Base-by-base conservation (phyloP, 192 early-diverging fungal genomes). In the Phycomyces blakesleeanus region DNA sequence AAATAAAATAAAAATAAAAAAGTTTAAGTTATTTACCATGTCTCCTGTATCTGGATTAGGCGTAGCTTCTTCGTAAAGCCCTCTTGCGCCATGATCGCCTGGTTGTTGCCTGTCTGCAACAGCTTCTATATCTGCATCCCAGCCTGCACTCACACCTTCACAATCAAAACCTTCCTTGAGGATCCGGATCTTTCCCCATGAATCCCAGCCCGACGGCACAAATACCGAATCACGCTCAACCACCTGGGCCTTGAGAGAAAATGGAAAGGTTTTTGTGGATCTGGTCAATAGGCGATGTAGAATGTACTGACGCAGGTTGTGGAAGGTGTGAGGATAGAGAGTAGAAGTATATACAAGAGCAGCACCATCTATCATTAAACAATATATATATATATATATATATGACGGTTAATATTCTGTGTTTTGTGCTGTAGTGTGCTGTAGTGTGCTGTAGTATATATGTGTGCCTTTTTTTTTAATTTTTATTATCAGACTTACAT, bases 201-300 rank as follows among this genome's bases (percentile, higher is more conserved):
- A 89, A 73, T 98, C 96, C 96, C 94, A 98, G 14, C 96, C 96
- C 34, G 88, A 74, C 8, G 96, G 96, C 38, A 98, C 89, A 71
- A 93, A 77, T 29, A 96, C 91, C 29, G 81, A 77, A 61, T 95
- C 92, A 40, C 93, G 87, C 49, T 96, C 95, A 38, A 96, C 85
- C 4, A 94, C 87, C 54, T 92, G 85, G 1, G 93, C 86, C 3
- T 87, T 83, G 44, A 81, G 59, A 24, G 76, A 80, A 74, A 90
- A 93, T 8, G 79, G 75, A 54, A 82, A 88, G 5, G 67, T 39
- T 18, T 69, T 71, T 3, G 56, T 76, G 44, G 55, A 55, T 54
- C 59, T 63, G 27, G 50, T 68, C 58, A 93, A 70, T 29, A 90
- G 77, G 25, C 90, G 81, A 69, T 93, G 89, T 16, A 94, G 77